Base-by-base conservation (phyloP, 805 yeast genomes). In the Candida argentea region DNA sequence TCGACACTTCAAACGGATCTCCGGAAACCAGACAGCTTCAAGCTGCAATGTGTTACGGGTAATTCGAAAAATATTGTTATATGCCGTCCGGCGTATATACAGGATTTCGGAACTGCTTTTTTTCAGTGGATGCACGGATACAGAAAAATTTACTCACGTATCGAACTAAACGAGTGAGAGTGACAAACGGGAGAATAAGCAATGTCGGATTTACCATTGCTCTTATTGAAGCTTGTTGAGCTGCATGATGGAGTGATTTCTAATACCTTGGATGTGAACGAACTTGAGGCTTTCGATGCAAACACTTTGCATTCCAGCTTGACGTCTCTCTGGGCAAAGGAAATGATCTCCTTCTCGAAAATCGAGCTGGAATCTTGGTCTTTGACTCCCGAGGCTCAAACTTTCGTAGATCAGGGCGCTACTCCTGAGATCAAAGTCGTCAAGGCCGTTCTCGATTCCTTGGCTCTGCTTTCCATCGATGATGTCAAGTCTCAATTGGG, bases 361-460 rank as follows among this genome's bases (percentile, higher is more conserved):
- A 65, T 73, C 30, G 97, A 89, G 52, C 62, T 66, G 30, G 93
- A 87, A 40, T 53, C 63, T 38, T 89, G 87, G 78, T 57, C 65
- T 16, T 70, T 86, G 38, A 79, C 93, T 8, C 58, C 55, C 7
- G 98, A 91, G 62, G 97, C 94, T 27, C 57, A 72, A 41, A 87
- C 82, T 24, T 81, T 87, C 35, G 67, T 83, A 11, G 54, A 57
- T 9, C 61, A 81, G 30, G 98, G 98, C 5, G 39, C 42, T 14
- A 84, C 96, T 18, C 96, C 91, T 47, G 98, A 91, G 60, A 72
- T 70, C 46, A 73, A 94, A 42, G 66, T 91, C 26, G 68, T 84
- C 38, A 66, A 72, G 30, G 83, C 77, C 50, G 85, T 91, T 25
- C 64, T 81, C 31, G 69, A 74, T 43, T 64, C 78, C 26, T 56